Evolutionary conservation across 225 moss, liverwort and hornwort genomes (phyloP).

Genomic region (Bryum argenteum): DNA sequence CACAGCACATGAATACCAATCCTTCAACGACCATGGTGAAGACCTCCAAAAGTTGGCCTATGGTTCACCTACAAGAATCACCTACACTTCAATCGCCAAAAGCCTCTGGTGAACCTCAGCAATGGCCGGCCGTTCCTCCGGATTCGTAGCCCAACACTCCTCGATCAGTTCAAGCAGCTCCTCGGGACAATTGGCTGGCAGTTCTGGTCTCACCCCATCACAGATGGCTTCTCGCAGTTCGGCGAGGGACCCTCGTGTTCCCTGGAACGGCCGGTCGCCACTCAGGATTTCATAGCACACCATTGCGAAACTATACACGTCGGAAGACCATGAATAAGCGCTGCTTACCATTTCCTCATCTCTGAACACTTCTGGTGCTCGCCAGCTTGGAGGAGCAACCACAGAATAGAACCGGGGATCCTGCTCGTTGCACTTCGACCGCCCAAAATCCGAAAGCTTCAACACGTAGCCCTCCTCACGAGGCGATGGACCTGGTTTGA

Average conservation of each 20-base stretch:
- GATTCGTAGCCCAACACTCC: conserved; percentile 30
- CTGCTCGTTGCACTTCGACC: too few relatives aligned
- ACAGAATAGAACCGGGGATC: too few relatives aligned
- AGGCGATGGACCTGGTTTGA: conserved; percentile 10
- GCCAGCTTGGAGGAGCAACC: conserved; percentile 10
- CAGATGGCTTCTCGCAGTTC: conserved; percentile 3
- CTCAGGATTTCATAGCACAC: conserved; percentile 31
- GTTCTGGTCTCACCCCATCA: conserved; percentile 19
- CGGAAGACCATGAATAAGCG: conserved; percentile 27
- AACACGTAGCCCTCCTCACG: neutral
- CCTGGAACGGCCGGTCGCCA: conserved; percentile 21
- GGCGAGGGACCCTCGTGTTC: neutral
- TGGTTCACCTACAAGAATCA: too few relatives aligned
- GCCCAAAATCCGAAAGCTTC: too few relatives aligned
- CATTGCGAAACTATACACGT: too few relatives aligned
- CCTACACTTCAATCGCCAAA: neutral
- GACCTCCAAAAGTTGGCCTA: too few relatives aligned
- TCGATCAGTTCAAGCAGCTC: conserved; percentile 16
- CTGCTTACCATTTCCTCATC: conserved; percentile 6
- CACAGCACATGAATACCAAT: too few relatives aligned
- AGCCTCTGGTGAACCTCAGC: neutral
- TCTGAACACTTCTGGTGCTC: conserved; percentile 27
- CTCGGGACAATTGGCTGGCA: conserved; percentile 17
- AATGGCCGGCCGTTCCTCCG: conserved; percentile 9
- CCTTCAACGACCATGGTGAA: too few relatives aligned